Evolutionary conservation across 2,329 filamentous ascomycete species (phyloP).

Genomic region (Bipolaris zeicola): DNA sequence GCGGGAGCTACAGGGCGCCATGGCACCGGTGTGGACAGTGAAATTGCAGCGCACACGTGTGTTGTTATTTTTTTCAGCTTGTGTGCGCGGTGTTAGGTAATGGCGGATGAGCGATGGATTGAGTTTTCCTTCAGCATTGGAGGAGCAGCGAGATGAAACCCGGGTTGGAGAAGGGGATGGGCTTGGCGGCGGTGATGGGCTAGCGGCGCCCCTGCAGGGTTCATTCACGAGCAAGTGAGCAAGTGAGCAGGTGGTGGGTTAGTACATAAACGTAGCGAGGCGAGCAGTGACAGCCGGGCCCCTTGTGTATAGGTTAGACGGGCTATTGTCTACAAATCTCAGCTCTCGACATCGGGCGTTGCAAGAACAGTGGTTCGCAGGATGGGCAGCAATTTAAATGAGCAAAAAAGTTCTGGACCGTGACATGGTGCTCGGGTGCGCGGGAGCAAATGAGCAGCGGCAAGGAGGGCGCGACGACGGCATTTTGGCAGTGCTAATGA

Average conservation of each 20-base stretch:
- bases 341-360: constrained; percentile 16
- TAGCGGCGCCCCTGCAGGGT: constrained; percentile 4
- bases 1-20: constrained; percentile 5
- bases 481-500: neutral
- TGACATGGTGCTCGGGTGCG: constrained; percentile 17
- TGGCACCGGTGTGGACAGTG: constrained; percentile 1
- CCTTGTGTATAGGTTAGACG: constrained; percentile 5
- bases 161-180: neutral
- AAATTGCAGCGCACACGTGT: constrained; percentile 1
- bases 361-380: constrained; percentile 38
- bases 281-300: neutral
- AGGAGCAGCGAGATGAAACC: constrained; percentile 1
- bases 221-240: neutral
- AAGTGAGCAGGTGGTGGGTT: too few species aligned
- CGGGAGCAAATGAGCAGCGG: constrained; percentile 24
- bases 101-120: neutral
- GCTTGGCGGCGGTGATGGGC: constrained; percentile 3
- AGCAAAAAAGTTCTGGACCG: constrained; percentile 24
- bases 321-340: constrained; percentile 14
- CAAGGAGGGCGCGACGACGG: constrained; percentile 22
- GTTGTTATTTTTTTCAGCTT: neutral
- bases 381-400: constrained; percentile 27
- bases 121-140: neutral
- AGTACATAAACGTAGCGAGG: too few species aligned
- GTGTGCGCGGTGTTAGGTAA: neutral